These are phyloP conservation scores for Trichophyton schoenleinii DNA, from an alignment of 2,329 filamentous ascomycete species.

Conservation along the genomic window DNA sequence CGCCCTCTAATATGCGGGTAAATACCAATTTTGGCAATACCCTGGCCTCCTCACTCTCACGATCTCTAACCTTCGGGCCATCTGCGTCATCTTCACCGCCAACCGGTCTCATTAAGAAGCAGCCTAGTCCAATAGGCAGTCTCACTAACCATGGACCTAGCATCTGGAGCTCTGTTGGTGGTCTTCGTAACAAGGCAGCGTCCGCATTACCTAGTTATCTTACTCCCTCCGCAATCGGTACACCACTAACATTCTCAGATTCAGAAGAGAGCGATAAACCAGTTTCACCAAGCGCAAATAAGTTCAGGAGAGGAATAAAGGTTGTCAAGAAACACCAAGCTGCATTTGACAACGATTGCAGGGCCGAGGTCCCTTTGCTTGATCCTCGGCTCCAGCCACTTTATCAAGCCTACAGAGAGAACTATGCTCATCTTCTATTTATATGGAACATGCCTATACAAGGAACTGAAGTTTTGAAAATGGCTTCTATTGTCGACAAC, in stretches of 20 bases:
- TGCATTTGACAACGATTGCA: slow-evolving; percentile 43
- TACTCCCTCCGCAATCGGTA: slow-evolving; percentile 19
- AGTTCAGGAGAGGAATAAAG: slow-evolving; percentile 26
- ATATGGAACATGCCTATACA: slow-evolving; percentile 45
- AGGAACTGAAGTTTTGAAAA: slow-evolving; percentile 47
- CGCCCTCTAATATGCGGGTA: slow-evolving; percentile 26
- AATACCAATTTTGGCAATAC: slow-evolving; percentile 31
- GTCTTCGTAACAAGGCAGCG: slow-evolving; percentile 12
- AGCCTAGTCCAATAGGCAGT: slow-evolving; percentile 26
- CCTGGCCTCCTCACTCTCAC: slow-evolving; percentile 34
- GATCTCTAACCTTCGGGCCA: slow-evolving; percentile 33
- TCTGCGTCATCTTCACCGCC: slow-evolving; percentile 33
- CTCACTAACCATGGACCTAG: slow-evolving; percentile 20
- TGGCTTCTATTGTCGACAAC: slow-evolving; percentile 23
- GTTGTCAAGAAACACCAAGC: slow-evolving; percentile 45
- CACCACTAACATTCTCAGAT: slow-evolving; percentile 26
- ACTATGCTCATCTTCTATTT: slow-evolving; percentile 48
- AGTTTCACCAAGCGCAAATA: slow-evolving; percentile 17
- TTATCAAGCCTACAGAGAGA: slow-evolving; percentile 41
- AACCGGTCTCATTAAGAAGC: slow-evolving; percentile 24
- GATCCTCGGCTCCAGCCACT: slow-evolving; percentile 37
- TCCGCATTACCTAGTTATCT: slow-evolving; percentile 21
- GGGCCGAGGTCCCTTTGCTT: slow-evolving; percentile 37
- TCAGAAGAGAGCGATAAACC: slow-evolving; percentile 26
- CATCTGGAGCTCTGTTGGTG: slow-evolving; percentile 20